Evolutionary conservation across 495 filamentous ascomycete genomes (phyloP), one percentile per base, ranked within the genome.

Genomic region (Astrocystis sublimbata): DNA sequence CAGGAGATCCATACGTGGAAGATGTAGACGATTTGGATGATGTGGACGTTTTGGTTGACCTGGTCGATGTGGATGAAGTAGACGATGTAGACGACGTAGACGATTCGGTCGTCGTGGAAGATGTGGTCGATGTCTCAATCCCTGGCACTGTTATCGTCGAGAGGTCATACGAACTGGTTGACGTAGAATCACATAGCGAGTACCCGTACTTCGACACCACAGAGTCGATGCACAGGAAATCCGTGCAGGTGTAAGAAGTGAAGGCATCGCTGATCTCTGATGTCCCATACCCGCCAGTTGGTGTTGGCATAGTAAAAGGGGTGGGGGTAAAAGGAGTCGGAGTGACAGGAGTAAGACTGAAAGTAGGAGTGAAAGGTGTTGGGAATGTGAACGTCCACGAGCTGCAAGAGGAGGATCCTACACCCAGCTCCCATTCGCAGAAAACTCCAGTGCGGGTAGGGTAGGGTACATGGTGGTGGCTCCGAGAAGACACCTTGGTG

Each of bases 201-300:
- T 23, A 62, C 6, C 60, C 60, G 23, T 55, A 62, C n/a, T 38
- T 21, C 3, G 60, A 62, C 7, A 40, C 60, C 21, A 62, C 60
- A 24, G 60, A 62, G 8, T 41, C 41, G 33, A 62, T 41, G 31
- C 60, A 62, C 5, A 31, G 9, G 33, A 62, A 49, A 12, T 55
- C 41, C 15, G 50, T 56, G 33, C 60, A 62, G 12, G 60, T 56
- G 51, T 49, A 62, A n/a, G n/a, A n/a, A 10, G 50, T 28, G 23
- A 41, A 40, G 7, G 51, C 7, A 19, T 19, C 26, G 47, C 28
- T 52, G 30, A 10, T 10, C 2, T 49, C 49, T 17, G 50, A 30
- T 2, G 59, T 61, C 59, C 35, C 50, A 24, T 61, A 61, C 1
- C 47, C 38, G 3, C 46, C 46, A 17, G 58, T 46, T 17, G 59